Conservation (phyloP, 306 rosid genomes). For the Cucumis hystrix region DNA sequence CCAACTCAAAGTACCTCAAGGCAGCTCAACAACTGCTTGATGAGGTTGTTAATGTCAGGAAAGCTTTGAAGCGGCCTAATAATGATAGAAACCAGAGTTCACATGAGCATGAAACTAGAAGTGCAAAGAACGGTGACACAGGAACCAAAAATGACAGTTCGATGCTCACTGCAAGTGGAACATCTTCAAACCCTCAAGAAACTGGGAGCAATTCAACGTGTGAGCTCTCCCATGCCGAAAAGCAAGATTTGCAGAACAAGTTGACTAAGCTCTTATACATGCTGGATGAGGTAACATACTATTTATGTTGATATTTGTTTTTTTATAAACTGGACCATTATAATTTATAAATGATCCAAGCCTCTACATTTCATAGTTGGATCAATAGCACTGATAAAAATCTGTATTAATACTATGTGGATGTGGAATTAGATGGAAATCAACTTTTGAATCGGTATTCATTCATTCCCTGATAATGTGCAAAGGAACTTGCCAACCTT, state of each 20-base stretch:
- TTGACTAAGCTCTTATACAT: constrained; percentile 61
- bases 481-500: not conserved
- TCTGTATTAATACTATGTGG: not conserved
- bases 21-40: constrained; percentile 64
- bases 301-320: not conserved
- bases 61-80: constrained; percentile 34
- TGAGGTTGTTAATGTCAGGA: constrained; percentile 61
- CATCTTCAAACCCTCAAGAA: constrained; percentile 31
- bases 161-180: constrained; percentile 22
- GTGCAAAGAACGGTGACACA: constrained; percentile 28
- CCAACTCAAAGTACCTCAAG: constrained; percentile 60
- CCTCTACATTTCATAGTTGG: not conserved
- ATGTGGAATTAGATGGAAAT: not conserved
- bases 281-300: constrained; percentile 55
- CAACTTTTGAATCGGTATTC: not conserved
- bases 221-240: constrained; percentile 66
- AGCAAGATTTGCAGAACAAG: constrained; percentile 61
- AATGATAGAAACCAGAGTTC: constrained; percentile 22
- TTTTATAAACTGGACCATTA: not conserved
- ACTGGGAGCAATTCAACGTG: constrained; percentile 25
- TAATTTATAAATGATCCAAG: not conserved
- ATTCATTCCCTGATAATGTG: not conserved
- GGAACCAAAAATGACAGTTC: constrained; percentile 30
- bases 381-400: not conserved
- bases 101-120: constrained; percentile 20